Evolutionary conservation across 768 basidiomycete genomes (phyloP), one percentile per base, ranked within the genome.

Genomic region (Rhodotorula taiwanensis): DNA sequence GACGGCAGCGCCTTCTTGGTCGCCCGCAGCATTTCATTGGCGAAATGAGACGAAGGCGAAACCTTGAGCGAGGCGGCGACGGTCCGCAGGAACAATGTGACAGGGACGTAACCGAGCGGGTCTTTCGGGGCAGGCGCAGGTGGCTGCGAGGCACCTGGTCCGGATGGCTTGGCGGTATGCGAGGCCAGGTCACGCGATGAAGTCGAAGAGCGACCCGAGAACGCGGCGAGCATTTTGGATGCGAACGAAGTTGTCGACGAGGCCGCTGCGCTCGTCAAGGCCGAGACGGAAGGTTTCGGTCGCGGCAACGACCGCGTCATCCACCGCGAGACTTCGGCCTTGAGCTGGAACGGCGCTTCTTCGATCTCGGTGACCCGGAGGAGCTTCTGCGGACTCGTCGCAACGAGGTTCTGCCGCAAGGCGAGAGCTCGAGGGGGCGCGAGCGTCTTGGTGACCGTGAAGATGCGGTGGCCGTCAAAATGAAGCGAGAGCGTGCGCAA

Each of bases 1-100:
- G 76, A 77, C 0, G 94, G 94, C 0, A 89, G 87, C 58, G 88
- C 85, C 79, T 99, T 99, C 81, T 97, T 97, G 16, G 93, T 99
- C 1, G 90, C 88, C 62, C 94, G 80, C 62, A 87, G 81, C 39
- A 98, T 78, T 75, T 97, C 94, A 14, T 78, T 75, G 3, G 82
- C 72, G 49, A 78, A 76, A 10, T 72, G 61, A 2, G 71, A 50
- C 8, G 74, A 72, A 2, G 78, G 72, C 5, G 73, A 70, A 20
- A 78, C 76, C 20, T 69, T 66, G 42, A 78, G 71, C 20, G 75
- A 74, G 1, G 76, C 77, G 27, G 74, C 73, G 43, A 77, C 76
- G 20, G 77, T 73, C 33, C 70, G 67, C 1, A 76, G 67, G 57
- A 67, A 69, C 30, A 75, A 74, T 18, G 74, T 75, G 1, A 75